These are phyloP conservation scores for Colletotrichum spaethianum DNA, from an alignment of 2,329 filamentous ascomycete species.

Conservation along the genomic window DNA sequence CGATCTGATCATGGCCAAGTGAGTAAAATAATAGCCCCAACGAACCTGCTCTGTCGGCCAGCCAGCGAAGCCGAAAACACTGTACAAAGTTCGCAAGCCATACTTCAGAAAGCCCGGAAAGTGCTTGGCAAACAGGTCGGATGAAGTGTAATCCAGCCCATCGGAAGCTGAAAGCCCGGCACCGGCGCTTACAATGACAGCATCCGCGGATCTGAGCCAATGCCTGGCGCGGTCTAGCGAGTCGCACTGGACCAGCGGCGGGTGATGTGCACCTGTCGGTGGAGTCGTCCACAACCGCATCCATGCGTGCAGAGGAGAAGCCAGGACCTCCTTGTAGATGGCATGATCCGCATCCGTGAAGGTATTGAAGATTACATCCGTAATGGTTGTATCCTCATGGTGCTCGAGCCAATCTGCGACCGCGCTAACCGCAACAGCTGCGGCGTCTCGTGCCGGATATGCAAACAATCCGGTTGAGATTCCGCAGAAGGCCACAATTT, in stretches of 20 bases:
- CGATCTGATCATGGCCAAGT: conserved; percentile 46
- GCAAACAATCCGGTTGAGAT: conserved; percentile 54
- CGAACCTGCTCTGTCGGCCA: conserved; percentile 49
- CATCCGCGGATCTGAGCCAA: conserved; percentile 47
- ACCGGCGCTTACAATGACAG: conserved; percentile 50
- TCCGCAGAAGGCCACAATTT: conserved; percentile 51
- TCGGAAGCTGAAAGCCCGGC: conserved; percentile 53
- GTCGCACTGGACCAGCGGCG: conserved; percentile 18
- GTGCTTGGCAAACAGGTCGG: conserved; percentile 47
- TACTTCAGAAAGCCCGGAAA: conserved; percentile 49
- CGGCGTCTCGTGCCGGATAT: conserved; percentile 49
- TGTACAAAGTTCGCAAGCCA: conserved; percentile 49
- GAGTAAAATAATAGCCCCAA: conserved; percentile 53
- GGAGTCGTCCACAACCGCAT: neutral
- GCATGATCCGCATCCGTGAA: conserved; percentile 48
- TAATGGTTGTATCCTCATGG: conserved; percentile 45
- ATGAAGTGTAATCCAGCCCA: conserved; percentile 52
- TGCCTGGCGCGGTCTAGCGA: conserved; percentile 32
- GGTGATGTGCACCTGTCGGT: conserved; percentile 8
- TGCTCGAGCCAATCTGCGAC: conserved; percentile 47
- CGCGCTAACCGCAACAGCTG: conserved; percentile 46
- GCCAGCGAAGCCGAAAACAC: conserved; percentile 49
- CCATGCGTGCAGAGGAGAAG: neutral
- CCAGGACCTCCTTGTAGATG: conserved; percentile 38
- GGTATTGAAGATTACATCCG: conserved; percentile 51